phyloP scores from a whole-genome alignment of 148 eudicot species.

The Chenopodium suecicum region DNA sequence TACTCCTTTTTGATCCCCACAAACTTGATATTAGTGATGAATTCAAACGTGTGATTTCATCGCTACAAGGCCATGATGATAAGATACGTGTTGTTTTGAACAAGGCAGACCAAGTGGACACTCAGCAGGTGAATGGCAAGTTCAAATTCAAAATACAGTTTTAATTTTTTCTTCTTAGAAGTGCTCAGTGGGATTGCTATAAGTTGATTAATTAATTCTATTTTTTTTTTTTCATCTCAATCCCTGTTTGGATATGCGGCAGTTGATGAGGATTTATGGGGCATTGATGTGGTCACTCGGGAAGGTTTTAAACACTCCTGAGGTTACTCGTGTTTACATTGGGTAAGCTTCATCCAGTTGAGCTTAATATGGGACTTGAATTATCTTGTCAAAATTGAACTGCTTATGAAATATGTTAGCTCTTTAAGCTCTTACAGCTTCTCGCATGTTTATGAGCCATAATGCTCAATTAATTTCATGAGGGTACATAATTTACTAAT shows the following conservation, averaged over 20 bases:
- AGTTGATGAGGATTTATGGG: conserved; percentile 92
- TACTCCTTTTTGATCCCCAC: conserved; percentile 87
- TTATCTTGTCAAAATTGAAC: background rate
- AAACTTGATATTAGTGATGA: conserved; percentile 94
- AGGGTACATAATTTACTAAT: background rate
- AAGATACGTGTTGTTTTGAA: conserved; percentile 87
- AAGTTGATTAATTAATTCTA: background rate
- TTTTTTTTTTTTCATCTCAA: background rate
- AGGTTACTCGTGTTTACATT: conserved; percentile 83
- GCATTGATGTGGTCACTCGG: conserved; percentile 98
- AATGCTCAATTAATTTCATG: background rate
- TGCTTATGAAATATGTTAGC: background rate
- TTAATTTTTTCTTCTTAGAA: background rate
- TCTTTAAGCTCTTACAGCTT: background rate
- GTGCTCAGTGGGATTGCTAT: background rate
- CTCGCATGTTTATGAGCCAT: background rate
- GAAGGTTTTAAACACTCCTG: conserved; percentile 82
- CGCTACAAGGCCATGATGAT: conserved; percentile 82
- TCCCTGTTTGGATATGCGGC: conserved; percentile 14
- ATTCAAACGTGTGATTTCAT: conserved; percentile 85
- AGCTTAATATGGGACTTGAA: background rate
- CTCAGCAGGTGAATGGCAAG: conserved; percentile 62
- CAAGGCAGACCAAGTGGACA: conserved; percentile 94
- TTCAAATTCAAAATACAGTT: background rate
- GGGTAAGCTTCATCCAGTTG: conserved; percentile 52